Conservation (phyloP, 306 rosid species). For the Canavalia ensiformis region DNA sequence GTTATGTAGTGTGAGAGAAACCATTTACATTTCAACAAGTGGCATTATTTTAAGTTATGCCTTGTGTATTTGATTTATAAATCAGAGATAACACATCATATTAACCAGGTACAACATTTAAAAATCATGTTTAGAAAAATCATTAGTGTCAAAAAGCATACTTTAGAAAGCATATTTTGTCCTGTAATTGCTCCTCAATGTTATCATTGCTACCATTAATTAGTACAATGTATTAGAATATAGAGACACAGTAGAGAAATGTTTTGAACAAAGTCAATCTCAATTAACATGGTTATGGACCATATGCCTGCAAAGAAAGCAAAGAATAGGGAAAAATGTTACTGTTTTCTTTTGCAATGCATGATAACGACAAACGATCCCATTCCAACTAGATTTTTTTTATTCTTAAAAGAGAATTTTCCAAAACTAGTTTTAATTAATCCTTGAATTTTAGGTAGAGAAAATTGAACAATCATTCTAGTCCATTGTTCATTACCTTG, state of each 20-base stretch:
- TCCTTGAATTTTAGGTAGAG: conserved; percentile 53
- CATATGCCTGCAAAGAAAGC: conserved; percentile 48
- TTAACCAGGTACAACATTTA: conserved; percentile 37
- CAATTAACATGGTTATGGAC: conserved; percentile 53
- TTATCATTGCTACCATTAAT: conserved; percentile 52
- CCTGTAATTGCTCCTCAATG: conserved; percentile 61
- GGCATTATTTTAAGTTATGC: conserved; percentile 20
- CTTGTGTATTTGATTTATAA: neutral
- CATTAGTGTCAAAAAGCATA: conserved; percentile 51
- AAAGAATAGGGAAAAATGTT: conserved; percentile 36
- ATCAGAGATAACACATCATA: conserved; percentile 14
- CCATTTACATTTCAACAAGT: conserved; percentile 45
- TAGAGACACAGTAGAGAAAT: conserved; percentile 24
- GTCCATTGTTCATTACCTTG: conserved; percentile 56
- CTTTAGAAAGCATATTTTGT: conserved; percentile 70
- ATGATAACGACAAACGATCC: conserved; percentile 38
- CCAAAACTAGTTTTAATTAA: neutral
- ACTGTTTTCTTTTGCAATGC: conserved; percentile 40
- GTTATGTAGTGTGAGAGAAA: conserved; percentile 44
- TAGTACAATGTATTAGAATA: conserved; percentile 22
- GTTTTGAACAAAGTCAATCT: conserved; percentile 50
- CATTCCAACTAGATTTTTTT: conserved; percentile 6
- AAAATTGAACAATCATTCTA: conserved; percentile 56
- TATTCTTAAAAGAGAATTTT: no score
- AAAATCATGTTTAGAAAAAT: conserved; percentile 25